Evolutionary conservation across 1,139 yeast genomes (phyloP), one percentile per base, ranked within the genome.

Genomic region (Candida neerlandica): DNA sequence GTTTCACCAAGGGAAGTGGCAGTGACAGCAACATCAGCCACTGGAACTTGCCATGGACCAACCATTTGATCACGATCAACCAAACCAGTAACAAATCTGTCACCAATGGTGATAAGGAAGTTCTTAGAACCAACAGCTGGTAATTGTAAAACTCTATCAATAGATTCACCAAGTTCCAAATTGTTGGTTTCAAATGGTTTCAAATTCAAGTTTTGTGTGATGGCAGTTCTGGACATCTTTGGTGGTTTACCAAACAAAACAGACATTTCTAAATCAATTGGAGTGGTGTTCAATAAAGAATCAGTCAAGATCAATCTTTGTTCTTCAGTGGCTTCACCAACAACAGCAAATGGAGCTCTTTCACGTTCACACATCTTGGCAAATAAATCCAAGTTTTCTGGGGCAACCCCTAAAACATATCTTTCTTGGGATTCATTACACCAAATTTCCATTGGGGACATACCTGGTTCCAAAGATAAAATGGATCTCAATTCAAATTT

Each of bases 401-500:
- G 91, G 11, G 92, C 81, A 55, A 94, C 96, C 56, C 96, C 99
- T 63, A 95, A 71, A 27, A 95, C 99, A 64, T 92, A 95, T 69
- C 99, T 85, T 70, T 95, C 99, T 73, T 95, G 99, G 5, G 99
- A 95, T 72, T 95, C 99, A 63, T 96, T 92, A 81, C 99, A 95
- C 99, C 99, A 95, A 59, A 95, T 91, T 74, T 95, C 99, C 96
- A 94, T 89, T 48, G 99, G 98, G 9, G 98, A 92, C 98, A 95
- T 91, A 51, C 98, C 96, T 44, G 97, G 96, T 69, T 95, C 99
- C 57, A 91, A 81, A 35, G 92, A 86, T 51, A 96, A 82, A 50
- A 95, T 86, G 51, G 92, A 89, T 71, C 99, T 85, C 55, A 95
- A 80, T 67, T 95, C 97, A 58, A 95, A 94, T 57, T 69, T 79